Evolutionary conservation across 140 eudicot genomes (phyloP).

Genomic region (Cichorium intybus): DNA sequence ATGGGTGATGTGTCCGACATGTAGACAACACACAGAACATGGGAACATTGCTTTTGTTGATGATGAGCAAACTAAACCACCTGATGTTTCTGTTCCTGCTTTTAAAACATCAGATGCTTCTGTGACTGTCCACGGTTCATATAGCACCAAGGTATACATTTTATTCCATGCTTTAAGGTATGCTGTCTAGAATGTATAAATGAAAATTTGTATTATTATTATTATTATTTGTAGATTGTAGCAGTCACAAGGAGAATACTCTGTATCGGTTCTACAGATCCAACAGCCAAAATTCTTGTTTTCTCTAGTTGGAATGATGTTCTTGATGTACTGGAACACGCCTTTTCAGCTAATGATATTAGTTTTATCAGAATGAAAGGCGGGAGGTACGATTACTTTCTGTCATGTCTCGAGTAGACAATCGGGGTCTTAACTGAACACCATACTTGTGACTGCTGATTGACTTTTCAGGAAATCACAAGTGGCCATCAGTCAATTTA

Average conservation of each 20-base stretch:
- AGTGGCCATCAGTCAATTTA: slow-evolving; percentile 72
- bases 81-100: slow-evolving; percentile 21
- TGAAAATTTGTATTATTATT: background rate
- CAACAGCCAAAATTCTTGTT: slow-evolving; percentile 75
- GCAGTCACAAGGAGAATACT: slow-evolving; percentile 93
- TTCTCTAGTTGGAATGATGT: slow-evolving; percentile 99
- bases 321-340: slow-evolving; percentile 89
- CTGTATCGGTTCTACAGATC: slow-evolving; percentile 61
- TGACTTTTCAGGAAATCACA: slow-evolving; percentile 66
- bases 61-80: slow-evolving; percentile 40
- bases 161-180: background rate
- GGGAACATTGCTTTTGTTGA: slow-evolving; percentile 77
- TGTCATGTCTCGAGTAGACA: background rate
- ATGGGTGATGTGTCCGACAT: slow-evolving; percentile 94
- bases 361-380: slow-evolving; percentile 91
- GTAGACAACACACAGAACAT: slow-evolving; percentile 72
- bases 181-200: background rate
- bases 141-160: slow-evolving; percentile 81
- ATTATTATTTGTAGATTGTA: slow-evolving; percentile 48
- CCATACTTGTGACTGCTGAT: background rate
- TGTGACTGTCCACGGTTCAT: slow-evolving; percentile 78
- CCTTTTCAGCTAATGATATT: slow-evolving; percentile 73
- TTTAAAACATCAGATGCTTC: slow-evolving; percentile 53
- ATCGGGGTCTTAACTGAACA: background rate
- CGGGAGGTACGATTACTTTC: slow-evolving; percentile 60